These are phyloP conservation scores for Porcisia hertigi DNA, from an alignment of 208 protist species.

Conservation along the genomic window DNA sequence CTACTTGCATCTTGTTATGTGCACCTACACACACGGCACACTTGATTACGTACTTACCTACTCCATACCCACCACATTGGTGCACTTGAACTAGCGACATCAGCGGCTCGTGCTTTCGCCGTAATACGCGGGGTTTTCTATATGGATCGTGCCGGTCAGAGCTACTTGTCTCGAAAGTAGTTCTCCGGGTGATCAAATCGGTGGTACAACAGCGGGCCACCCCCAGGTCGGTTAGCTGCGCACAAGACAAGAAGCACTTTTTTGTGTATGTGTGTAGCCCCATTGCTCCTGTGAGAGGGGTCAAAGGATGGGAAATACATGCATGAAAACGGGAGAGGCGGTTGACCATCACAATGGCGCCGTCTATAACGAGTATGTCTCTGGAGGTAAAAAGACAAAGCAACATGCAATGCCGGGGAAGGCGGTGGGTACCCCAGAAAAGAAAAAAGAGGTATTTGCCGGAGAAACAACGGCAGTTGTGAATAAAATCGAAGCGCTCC, in stretches of 20 bases:
- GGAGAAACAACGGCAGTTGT: slow-evolving; percentile 25
- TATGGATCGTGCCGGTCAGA: background rate
- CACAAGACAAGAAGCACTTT: background rate
- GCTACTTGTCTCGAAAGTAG: background rate
- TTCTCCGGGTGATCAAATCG: background rate
- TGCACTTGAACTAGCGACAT: slow-evolving; percentile 1
- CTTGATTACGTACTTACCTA: background rate
- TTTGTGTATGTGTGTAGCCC: slow-evolving; percentile 3
- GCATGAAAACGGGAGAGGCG: slow-evolving; percentile 33
- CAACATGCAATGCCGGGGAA: background rate
- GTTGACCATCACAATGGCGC: slow-evolving; percentile 17
- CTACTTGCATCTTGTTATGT: background rate
- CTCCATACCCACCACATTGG: background rate
- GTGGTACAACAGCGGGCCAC: background rate
- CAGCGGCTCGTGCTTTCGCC: background rate
- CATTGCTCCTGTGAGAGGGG: background rate
- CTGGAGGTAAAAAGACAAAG: background rate
- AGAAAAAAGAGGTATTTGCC: background rate
- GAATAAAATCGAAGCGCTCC: slow-evolving; percentile 46
- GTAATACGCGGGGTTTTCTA: slow-evolving; percentile 1
- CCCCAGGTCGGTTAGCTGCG: background rate
- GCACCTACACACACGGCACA: background rate
- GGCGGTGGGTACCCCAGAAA: background rate
- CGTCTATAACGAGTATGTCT: background rate
- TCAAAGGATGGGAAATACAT: slow-evolving; percentile 43